A percentile compares a stretch with the other conserved stretches of the same genome.
Evolutionary conservation across 805 yeast genomes (phyloP).

Genomic region (Candida alai): DNA sequence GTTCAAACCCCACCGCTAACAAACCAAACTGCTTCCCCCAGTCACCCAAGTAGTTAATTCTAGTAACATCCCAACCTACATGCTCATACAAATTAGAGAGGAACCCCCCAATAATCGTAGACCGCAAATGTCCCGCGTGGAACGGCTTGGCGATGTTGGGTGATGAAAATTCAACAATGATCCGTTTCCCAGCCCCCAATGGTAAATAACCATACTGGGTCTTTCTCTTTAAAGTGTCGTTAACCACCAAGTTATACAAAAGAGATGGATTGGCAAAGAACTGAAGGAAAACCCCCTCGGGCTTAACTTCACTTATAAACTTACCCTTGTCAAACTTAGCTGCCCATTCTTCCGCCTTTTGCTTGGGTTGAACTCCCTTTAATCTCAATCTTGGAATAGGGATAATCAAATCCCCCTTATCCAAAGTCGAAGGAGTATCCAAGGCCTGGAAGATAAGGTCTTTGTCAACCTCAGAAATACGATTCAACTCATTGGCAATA

Average conservation of each 20-base stretch:
- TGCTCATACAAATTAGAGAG: conserved; percentile 84
- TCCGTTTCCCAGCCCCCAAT: conserved; percentile 65
- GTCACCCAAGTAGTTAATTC: conserved; percentile 96
- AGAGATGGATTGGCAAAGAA: conserved; percentile 72
- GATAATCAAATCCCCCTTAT: conserved; percentile 87
- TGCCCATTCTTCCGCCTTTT: conserved; percentile 73
- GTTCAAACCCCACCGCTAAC: conserved; percentile 86
- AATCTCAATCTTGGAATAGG: conserved; percentile 86
- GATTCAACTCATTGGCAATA: conserved; percentile 73
- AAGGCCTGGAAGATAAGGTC: conserved; percentile 74
- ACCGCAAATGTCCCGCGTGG: conserved; percentile 98
- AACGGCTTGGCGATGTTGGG: conserved; percentile 99
- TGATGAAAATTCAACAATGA: conserved; percentile 87
- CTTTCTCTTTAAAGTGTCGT: conserved; percentile 60
- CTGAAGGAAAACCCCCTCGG: conserved; percentile 89
- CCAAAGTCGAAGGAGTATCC: conserved; percentile 81
- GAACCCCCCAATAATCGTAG: conserved; percentile 97
- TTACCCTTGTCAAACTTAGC: conserved; percentile 69
- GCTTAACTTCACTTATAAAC: conserved; percentile 64
- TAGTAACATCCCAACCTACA: conserved; percentile 86
- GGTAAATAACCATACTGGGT: conserved; percentile 71
- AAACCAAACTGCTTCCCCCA: conserved; percentile 99
- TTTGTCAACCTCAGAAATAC: conserved; percentile 68
- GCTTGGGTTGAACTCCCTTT: conserved; percentile 76
- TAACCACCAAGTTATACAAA: conserved; percentile 64